These are phyloP conservation scores for Antrodiella citrinella DNA, from an alignment of 768 basidiomycete species.

Conservation along the genomic window DNA sequence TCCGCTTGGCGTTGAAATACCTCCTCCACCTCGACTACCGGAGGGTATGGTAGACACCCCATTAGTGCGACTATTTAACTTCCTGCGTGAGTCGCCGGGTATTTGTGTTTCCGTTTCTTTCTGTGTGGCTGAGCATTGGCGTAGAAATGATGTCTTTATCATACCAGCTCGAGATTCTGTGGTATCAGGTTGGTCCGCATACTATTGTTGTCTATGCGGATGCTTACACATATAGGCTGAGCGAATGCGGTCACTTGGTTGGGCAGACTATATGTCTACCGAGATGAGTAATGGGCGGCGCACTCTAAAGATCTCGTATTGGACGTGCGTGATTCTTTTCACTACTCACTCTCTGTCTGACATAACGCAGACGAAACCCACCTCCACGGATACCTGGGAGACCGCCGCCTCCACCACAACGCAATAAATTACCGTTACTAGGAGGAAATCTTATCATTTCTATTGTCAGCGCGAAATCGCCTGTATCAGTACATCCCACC, in stretches of 20 bases:
- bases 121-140: constrained; percentile 1
- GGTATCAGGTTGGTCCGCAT: constrained; percentile 49
- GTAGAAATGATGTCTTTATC: constrained; percentile 86
- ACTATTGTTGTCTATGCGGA: not conserved
- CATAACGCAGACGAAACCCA: constrained; percentile 29
- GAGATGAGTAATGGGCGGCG: constrained; percentile 64
- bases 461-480: constrained; percentile 44
- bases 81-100: constrained; percentile 69
- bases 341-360: constrained; percentile 2
- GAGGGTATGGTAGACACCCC: constrained; percentile 70
- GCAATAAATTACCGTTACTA: constrained; percentile 43
- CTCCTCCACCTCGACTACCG: constrained; percentile 44
- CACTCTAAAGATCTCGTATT: constrained; percentile 70
- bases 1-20: constrained; percentile 32
- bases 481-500: constrained; percentile 8
- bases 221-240: constrained; percentile 36
- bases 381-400: constrained; percentile 23
- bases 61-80: constrained; percentile 78
- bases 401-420: constrained; percentile 18
- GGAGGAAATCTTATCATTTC: constrained; percentile 74
- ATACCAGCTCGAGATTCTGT: constrained; percentile 87
- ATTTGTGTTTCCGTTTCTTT: not conserved
- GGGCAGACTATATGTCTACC: constrained; percentile 69
- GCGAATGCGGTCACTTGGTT: constrained; percentile 78
- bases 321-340: constrained; percentile 48